These are phyloP conservation scores for Pigoraptor vietnamica DNA, from an alignment of 78 protist genomes.

Conservation along the genomic window DNA sequence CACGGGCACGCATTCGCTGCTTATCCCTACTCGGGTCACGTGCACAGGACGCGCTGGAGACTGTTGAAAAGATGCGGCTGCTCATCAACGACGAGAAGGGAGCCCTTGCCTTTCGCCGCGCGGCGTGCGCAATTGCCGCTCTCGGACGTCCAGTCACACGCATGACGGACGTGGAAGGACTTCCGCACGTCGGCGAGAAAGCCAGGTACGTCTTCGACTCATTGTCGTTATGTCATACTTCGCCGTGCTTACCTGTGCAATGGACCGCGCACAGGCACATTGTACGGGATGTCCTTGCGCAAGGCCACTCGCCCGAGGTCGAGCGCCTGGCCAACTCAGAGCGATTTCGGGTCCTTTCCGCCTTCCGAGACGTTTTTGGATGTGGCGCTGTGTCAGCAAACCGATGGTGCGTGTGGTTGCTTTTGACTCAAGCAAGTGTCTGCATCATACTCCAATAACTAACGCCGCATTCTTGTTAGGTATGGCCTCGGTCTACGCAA, in stretches of 20 bases:
- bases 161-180: neutral
- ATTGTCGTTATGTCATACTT: neutral
- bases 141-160: neutral
- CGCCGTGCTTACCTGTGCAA: no score
- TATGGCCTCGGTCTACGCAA: neutral
- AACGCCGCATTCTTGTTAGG: no score
- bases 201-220: no score
- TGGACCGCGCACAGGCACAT: no score
- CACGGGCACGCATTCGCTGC: neutral
- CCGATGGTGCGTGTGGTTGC: neutral
- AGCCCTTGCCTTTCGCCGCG: neutral
- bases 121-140: neutral
- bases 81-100: neutral
- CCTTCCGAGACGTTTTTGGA: neutral
- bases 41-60: neutral
- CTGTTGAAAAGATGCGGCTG: neutral
- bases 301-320: neutral
- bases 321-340: neutral
- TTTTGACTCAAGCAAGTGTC: no score
- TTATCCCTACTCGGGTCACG: neutral
- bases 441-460: no score
- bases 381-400: neutral
- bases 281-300: neutral
- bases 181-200: neutral
- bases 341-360: neutral